phyloP scores from a whole-genome alignment of 192 early-diverging fungal genomes.

The Rhizophagus clarus region DNA sequence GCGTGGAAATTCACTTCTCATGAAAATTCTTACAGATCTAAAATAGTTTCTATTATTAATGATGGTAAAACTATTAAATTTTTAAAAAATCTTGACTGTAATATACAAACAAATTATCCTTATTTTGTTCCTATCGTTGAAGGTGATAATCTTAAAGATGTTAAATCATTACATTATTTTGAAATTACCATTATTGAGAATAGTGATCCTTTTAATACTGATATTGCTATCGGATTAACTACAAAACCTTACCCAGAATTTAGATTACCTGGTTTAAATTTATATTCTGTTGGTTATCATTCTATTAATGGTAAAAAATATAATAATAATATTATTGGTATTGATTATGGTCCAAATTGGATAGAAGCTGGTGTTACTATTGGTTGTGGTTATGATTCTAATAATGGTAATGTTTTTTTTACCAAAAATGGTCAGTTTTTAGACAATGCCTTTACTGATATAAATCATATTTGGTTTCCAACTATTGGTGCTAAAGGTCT shows the following conservation, averaged over 20 bases:
- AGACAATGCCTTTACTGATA: conserved; percentile 28
- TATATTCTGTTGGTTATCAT: conserved; percentile 50
- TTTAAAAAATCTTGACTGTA: neutral
- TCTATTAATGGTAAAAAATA: conserved; percentile 50
- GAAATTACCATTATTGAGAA: conserved; percentile 37
- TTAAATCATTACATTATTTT: conserved; percentile 49
- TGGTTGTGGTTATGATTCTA: conserved; percentile 40
- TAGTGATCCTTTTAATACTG: neutral
- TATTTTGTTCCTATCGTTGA: conserved; percentile 12
- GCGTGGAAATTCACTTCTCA: neutral
- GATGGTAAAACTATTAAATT: conserved; percentile 7
- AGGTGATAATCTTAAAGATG: neutral
- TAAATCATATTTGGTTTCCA: conserved; percentile 41
- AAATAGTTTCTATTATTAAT: neutral
- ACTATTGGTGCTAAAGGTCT: conserved; percentile 43
- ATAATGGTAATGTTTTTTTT: conserved; percentile 42
- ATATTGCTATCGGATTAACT: conserved; percentile 41
- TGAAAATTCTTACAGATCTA: neutral
- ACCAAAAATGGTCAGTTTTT: conserved; percentile 43
- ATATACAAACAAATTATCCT: conserved; percentile 26
- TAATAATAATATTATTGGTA: conserved; percentile 39
- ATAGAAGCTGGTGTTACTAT: conserved; percentile 32
- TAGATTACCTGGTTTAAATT: conserved; percentile 52
- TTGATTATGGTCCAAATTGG: conserved; percentile 34
- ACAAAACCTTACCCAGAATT: conserved; percentile 50